Base-by-base conservation (phyloP, 2,329 filamentous ascomycete genomes). In the Aspergillus niger region DNA sequence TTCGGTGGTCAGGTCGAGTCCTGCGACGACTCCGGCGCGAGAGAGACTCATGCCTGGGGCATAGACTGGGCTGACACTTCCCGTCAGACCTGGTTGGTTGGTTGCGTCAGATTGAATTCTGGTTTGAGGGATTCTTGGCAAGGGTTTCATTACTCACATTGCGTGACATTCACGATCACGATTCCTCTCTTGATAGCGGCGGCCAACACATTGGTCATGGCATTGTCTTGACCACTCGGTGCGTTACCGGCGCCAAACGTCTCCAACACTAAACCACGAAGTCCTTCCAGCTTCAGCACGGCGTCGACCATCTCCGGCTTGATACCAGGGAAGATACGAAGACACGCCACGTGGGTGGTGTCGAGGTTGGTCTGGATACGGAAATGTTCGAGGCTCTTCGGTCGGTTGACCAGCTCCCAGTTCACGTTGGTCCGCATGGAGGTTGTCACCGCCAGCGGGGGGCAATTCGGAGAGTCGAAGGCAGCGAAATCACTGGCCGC, bases 161-260 rank as follows among this genome's bases (percentile, higher is more conserved):
- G 93, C 54, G 91, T 96, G 62, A 97, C 89, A 72, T 96, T 97
- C 66, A 97, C 91, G 61, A 97, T 89, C 60, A 95, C 87, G 65
- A 95, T 88, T 39, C 91, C 92, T 60, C 91, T 86, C 71, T 88
- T 82, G 43, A 96, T 91, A 22, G 91, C 92, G 47, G 87, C 85
- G 17, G 86, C 84, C 69, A 97, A 87, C 52, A 94, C 90, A 57
- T 87, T 87, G 15, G 90, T 92, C 74, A 97, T 84, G 55, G 86
- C 88, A 58, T 91, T 91, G 72, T 95, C 91, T 51, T 88, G 84
- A 30, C 91, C 92, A 41, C 89, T 90, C 2, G 93, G 93, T 10
- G 93, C 90, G 77, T 97, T 97, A 59, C 93, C 93, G 74, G 95
- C 92, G 61, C 93, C 93, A 75, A 97, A 97, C 0, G 92, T 97